These are phyloP conservation scores for Pinguiococcus pyrenoidosus DNA, from an alignment of 108 stramenopile genomes.

Conservation along the genomic window DNA sequence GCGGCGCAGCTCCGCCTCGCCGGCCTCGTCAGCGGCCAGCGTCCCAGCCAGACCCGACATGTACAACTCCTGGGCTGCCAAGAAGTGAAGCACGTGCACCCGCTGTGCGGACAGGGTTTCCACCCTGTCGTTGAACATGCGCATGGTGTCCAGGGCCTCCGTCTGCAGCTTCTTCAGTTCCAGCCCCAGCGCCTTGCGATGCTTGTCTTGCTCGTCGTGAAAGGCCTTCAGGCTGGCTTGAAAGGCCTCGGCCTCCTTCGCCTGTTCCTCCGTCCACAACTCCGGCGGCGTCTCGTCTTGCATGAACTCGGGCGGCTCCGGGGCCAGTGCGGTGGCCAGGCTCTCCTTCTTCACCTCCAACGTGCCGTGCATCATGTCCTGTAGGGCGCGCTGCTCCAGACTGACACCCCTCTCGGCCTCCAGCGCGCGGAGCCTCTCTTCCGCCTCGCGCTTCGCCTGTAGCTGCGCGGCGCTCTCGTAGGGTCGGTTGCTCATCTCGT, in stretches of 20 bases:
- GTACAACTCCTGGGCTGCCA: conserved; percentile 35
- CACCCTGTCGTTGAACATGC: conserved; percentile 37
- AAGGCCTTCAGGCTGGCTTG: conserved; percentile 17
- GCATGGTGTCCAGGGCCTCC: conserved; percentile 32
- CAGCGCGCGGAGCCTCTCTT: conserved; percentile 17
- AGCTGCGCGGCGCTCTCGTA: conserved; percentile 35
- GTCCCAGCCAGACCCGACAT: conserved; percentile 17
- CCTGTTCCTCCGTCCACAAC: conserved; percentile 39
- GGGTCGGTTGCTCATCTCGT: conserved; percentile 21
- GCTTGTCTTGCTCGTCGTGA: conserved; percentile 28
- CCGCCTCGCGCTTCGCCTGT: conserved; percentile 4
- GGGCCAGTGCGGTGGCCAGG: conserved; percentile 6
- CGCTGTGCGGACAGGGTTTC: conserved; percentile 2
- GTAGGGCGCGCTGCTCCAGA: conserved; percentile 9
- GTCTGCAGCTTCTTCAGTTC: conserved; percentile 42
- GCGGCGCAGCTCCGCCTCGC: too few relatives aligned
- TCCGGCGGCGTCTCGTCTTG: conserved; percentile 21
- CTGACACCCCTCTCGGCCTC: conserved; percentile 9
- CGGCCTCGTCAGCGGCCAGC: too few relatives aligned
- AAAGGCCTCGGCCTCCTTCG: conserved; percentile 34
- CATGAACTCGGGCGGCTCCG: conserved; percentile 36
- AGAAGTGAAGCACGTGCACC: conserved; percentile 1
- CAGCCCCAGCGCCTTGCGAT: conserved; percentile 40
- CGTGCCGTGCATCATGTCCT: conserved; percentile 56
- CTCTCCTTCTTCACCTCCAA: conserved; percentile 40